phyloP scores from a whole-genome alignment of 2,329 filamentous ascomycete genomes.

The Colletotrichum tropicale region DNA sequence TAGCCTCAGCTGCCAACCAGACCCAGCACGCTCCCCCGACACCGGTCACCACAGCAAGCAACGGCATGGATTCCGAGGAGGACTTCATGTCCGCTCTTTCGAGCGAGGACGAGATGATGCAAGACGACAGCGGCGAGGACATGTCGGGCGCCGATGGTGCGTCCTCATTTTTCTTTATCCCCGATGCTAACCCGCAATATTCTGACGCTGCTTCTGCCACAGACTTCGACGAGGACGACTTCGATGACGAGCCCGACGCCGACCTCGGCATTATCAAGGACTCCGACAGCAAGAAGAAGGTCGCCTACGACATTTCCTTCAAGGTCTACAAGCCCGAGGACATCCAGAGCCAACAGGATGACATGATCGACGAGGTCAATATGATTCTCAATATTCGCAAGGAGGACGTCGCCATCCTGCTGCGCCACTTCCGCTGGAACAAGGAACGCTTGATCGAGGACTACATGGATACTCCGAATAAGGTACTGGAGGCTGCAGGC shows the following conservation, averaged over 20 bases:
- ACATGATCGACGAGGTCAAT: conserved; percentile 87
- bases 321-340: conserved; percentile 80
- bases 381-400: conserved; percentile 88
- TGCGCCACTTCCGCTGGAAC: conserved; percentile 93
- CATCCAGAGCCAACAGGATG: conserved; percentile 84
- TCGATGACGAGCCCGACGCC: conserved; percentile 61
- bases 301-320: conserved; percentile 83
- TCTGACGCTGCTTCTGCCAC: background rate
- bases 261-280: conserved; percentile 64
- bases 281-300: conserved; percentile 71
- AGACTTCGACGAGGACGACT: conserved; percentile 64
- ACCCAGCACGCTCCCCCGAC: conserved; percentile 51
- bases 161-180: conserved; percentile 9
- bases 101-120: conserved; percentile 76
- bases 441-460: conserved; percentile 93
- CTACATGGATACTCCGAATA: conserved; percentile 89
- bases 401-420: conserved; percentile 87
- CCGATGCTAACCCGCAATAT: background rate
- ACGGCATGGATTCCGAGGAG: conserved; percentile 92
- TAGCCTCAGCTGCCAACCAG: conserved; percentile 54
- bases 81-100: conserved; percentile 88
- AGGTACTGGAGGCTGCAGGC: conserved; percentile 83
- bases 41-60: conserved; percentile 56
- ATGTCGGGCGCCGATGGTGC: conserved; percentile 58
- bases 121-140: conserved; percentile 80